These are phyloP conservation scores for Clavaria fumosa DNA, from an alignment of 768 basidiomycete genomes.

Conservation along the genomic window DNA sequence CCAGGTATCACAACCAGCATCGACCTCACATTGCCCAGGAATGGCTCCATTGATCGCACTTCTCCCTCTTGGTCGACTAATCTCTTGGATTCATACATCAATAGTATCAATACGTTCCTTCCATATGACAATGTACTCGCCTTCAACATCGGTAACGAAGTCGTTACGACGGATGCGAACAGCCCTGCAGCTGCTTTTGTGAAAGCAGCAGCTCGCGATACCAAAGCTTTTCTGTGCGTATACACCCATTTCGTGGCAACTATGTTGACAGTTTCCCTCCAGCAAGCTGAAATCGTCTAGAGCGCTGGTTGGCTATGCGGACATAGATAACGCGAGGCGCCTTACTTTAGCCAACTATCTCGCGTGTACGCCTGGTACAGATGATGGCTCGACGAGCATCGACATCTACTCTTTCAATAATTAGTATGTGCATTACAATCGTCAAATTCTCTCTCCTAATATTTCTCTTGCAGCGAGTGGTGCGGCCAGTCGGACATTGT, in stretches of 20 bases:
- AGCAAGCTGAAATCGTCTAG: slow-evolving; percentile 50
- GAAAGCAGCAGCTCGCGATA: slow-evolving; percentile 83
- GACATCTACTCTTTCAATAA: slow-evolving; percentile 83
- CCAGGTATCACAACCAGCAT: slow-evolving; percentile 34
- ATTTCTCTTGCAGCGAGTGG: slow-evolving; percentile 44
- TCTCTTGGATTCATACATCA: slow-evolving; percentile 61
- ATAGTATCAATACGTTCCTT: slow-evolving; percentile 63
- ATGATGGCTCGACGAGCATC: slow-evolving; percentile 47
- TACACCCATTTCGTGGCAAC: slow-evolving; percentile 7
- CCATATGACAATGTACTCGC: slow-evolving; percentile 84
- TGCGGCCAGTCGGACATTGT: slow-evolving; percentile 55
- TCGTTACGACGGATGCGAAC: slow-evolving; percentile 27
- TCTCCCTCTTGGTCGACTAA: slow-evolving; percentile 69
- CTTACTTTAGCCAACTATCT: slow-evolving; percentile 63
- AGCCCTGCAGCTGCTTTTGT: slow-evolving; percentile 64
- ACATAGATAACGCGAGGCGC: slow-evolving; percentile 65
- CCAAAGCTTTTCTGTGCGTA: slow-evolving; percentile 68
- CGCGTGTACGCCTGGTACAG: slow-evolving; percentile 40
- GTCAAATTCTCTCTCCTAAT: slow-evolving; percentile 1
- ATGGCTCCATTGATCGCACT: slow-evolving; percentile 69
- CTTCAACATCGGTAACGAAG: slow-evolving; percentile 87
- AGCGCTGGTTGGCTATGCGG: slow-evolving; percentile 70
- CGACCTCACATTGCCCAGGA: slow-evolving; percentile 71
- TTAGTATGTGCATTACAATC: slow-evolving; percentile 57
- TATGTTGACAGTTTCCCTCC: too few relatives aligned